Base-by-base conservation (phyloP, 257 asterid species). In the Capsicum pubescens region DNA sequence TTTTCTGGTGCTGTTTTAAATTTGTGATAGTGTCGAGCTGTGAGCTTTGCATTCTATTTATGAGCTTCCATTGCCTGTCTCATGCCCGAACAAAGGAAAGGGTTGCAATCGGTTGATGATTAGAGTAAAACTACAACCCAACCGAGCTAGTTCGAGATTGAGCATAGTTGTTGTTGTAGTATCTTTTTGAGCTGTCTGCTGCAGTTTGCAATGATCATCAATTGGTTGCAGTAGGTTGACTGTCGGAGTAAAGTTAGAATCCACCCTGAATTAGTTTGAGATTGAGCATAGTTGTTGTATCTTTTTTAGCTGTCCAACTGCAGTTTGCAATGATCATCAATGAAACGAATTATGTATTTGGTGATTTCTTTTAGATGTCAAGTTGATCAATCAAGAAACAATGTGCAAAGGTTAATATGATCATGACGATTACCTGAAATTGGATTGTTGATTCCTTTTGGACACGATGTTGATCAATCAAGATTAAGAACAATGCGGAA, bases 1-100 rank as follows among this genome's bases (percentile, higher is more conserved):
- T 88, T 87, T 87, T 94, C 97, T 0, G 93, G 94, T 3, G 90
- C 61, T 3, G 90, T 90, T 80, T 85, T 95, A 46, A 86, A 89
- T 80, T 82, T 82, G 81, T 91, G 92, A 93, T 76, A 61, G 10
- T 76, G 44, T 74, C n/a, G 44, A 74, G 13, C 61, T 74, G 61
- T 52, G 81, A 76, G 21, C 21, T 52, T 76, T 21, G 81, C 76
- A 36, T 36, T 39, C 52, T 39, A 4, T 4, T 0, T 54, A 55
- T 76, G 81, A 76, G 64, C 81, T 76, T 36, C 14, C 26, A 4
- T 54, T 26, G 9, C 50, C 61, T 2, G 63, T 14, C 32, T 76
- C 48, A 76, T 52, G 48, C 32, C 81, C 5, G 13, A 26, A 26
- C 21, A 8, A 12, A 26, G 64, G 44, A 76, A 48, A 76, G 14